Evolutionary conservation across 371 early-diverging fungal genomes (phyloP).

Genomic region (Ordospora pajunii): DNA sequence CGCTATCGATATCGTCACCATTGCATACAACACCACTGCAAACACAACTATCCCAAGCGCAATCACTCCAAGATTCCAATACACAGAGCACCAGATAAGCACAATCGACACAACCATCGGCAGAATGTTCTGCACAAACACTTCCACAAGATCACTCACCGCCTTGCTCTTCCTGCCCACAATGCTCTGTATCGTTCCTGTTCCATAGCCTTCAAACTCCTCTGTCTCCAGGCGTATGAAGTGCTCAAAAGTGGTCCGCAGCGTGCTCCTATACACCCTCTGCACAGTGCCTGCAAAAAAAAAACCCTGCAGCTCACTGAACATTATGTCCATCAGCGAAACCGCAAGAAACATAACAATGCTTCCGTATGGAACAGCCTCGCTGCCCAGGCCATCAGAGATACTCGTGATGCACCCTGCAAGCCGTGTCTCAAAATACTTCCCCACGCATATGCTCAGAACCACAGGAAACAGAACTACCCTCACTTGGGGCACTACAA

Average conservation of each 20-base stretch:
- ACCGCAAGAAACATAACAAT: slow-evolving; percentile 7
- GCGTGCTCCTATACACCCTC: slow-evolving; percentile 33
- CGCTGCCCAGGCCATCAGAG: background rate
- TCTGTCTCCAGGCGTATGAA: slow-evolving; percentile 37
- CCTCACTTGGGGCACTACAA: background rate
- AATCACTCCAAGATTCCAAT: slow-evolving; percentile 13
- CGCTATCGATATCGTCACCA: slow-evolving; percentile 54
- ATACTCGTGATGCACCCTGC: background rate
- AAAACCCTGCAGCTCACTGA: slow-evolving; percentile 41
- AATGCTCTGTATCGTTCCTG: slow-evolving; percentile 49
- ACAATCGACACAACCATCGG: slow-evolving; percentile 9
- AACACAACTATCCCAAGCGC: slow-evolving; percentile 29
- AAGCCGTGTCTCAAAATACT: slow-evolving; percentile 24
- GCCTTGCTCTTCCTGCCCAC: slow-evolving; percentile 54
- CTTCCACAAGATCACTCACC: slow-evolving; percentile 55
- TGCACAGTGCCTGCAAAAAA: slow-evolving; percentile 47
- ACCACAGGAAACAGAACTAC: slow-evolving; percentile 15
- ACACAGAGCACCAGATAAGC: background rate
- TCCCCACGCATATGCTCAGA: slow-evolving; percentile 4
- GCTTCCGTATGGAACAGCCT: background rate
- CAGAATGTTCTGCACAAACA: slow-evolving; percentile 44
- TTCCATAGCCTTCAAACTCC: slow-evolving; percentile 31
- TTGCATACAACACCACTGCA: slow-evolving; percentile 29
- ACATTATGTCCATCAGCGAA: background rate
- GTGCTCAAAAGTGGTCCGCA: slow-evolving; percentile 31